These are phyloP conservation scores for Tetraselmis chui DNA, from an alignment of 139 green algal species.

Conservation along the genomic window DNA sequence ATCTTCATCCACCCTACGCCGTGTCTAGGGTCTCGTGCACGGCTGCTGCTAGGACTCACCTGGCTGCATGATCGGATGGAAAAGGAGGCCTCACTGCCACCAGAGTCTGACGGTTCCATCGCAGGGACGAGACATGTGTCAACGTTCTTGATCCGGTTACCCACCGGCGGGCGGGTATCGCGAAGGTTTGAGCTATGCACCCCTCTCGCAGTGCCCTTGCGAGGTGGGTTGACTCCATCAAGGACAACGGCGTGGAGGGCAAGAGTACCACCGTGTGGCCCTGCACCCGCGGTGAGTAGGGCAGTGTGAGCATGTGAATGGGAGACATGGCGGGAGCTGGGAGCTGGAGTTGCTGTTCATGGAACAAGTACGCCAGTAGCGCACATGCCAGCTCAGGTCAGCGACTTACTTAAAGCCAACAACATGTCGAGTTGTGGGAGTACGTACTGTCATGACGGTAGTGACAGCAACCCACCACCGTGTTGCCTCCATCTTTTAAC, in stretches of 20 bases:
- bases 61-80: background rate
- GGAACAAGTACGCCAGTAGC: no score
- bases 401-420: no score
- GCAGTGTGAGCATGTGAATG: no score
- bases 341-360: background rate
- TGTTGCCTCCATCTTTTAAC: no score
- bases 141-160: background rate
- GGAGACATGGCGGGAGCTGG: background rate
- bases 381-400: no score
- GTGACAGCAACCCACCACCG: no score
- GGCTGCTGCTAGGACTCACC: background rate
- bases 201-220: background rate
- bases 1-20: background rate
- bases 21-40: background rate
- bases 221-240: background rate
- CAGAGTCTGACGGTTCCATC: background rate
- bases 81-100: background rate
- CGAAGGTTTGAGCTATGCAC: background rate
- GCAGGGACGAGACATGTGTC: background rate
- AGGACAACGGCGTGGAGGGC: background rate
- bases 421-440: no score
- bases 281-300: background rate
- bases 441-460: no score
- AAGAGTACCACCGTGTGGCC: background rate
- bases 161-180: no score